Conservation (phyloP, 306 rosid genomes). For the Cucurbita ficifolia region DNA sequence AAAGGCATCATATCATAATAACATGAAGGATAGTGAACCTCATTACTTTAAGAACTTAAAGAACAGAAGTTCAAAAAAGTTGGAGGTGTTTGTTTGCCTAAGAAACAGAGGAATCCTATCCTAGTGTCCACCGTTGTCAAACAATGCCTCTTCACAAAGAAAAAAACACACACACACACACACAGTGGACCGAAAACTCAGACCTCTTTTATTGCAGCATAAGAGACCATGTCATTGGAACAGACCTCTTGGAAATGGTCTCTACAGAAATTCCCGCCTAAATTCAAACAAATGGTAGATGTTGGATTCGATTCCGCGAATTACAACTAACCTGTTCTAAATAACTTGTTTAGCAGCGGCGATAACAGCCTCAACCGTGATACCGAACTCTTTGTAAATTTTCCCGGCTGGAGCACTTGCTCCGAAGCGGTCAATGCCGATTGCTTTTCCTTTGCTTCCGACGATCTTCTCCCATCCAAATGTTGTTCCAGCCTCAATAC, state of each 20-base stretch:
- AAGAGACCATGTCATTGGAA: background rate
- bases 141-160: background rate
- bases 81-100: too few relatives aligned
- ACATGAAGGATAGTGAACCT: background rate
- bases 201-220: slow-evolving; percentile 6
- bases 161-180: background rate
- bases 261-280: background rate
- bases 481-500: slow-evolving; percentile 93
- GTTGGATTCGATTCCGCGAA: background rate
- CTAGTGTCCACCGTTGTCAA: background rate
- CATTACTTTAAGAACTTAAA: background rate
- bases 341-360: slow-evolving; percentile 63
- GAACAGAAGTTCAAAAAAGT: background rate
- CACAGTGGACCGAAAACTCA: background rate
- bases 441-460: slow-evolving; percentile 75
- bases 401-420: slow-evolving; percentile 92
- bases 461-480: slow-evolving; percentile 84
- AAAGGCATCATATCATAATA: too few relatives aligned
- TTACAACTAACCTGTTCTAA: slow-evolving; percentile 5
- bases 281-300: slow-evolving; percentile 3
- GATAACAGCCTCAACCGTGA: slow-evolving; percentile 79
- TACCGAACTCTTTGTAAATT: slow-evolving; percentile 74
- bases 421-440: slow-evolving; percentile 81
- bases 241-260: slow-evolving; percentile 3
- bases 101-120: background rate